Evolutionary conservation across 345 rosid species (phyloP).

Genomic region (Viola odorata): DNA sequence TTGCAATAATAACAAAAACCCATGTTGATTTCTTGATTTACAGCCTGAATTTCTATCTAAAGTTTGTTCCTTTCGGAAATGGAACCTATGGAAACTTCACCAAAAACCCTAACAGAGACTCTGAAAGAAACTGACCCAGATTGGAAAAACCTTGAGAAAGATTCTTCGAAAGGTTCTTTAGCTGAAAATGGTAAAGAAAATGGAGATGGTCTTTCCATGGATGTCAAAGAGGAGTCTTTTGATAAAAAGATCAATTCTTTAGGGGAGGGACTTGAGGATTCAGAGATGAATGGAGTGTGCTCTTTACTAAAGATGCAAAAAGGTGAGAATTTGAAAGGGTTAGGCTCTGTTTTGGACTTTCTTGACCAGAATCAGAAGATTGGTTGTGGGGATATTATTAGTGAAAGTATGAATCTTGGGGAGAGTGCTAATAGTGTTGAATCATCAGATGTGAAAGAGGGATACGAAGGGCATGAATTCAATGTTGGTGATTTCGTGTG

Average conservation of each 20-base stretch:
- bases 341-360: conserved; percentile 32
- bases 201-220: conserved; percentile 5
- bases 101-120: not conserved
- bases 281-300: conserved; percentile 63
- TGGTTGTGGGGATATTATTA: conserved; percentile 5
- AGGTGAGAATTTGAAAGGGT: conserved; percentile 21
- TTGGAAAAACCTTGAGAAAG: not conserved
- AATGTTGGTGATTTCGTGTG: conserved; percentile 83
- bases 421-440: not conserved
- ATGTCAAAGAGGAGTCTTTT: not conserved
- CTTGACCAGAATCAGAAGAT: conserved; percentile 26
- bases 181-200: conserved; percentile 8
- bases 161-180: not conserved
- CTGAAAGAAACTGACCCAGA: not conserved
- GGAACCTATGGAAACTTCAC: conserved; percentile 1
- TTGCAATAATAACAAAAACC: no score
- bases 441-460: conserved; percentile 25
- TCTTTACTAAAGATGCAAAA: conserved; percentile 55
- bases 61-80: not conserved
- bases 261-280: conserved; percentile 28
- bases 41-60: no score
- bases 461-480: conserved; percentile 39
- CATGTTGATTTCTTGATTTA: no score
- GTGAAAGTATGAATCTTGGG: conserved; percentile 8
- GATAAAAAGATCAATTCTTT: conserved; percentile 5